These are phyloP conservation scores for Lathyrus oleraceus DNA, from an alignment of 306 rosid species.

Conservation along the genomic window DNA sequence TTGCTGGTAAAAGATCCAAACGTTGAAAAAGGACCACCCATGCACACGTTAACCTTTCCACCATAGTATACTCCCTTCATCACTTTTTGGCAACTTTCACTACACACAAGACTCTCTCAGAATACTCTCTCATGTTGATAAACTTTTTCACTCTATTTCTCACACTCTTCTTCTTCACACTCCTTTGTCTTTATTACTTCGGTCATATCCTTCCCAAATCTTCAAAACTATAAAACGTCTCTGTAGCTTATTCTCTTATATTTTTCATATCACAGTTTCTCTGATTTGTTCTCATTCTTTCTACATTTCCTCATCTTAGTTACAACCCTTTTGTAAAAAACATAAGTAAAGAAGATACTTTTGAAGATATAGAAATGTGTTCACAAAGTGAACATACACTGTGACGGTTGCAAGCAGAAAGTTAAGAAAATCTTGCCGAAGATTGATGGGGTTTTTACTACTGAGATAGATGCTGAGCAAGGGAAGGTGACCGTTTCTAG, in stretches of 20 bases:
- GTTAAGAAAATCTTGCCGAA: slow-evolving; percentile 91
- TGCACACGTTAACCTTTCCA: too few species aligned
- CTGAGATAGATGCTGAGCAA: slow-evolving; percentile 76
- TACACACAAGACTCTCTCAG: too few species aligned
- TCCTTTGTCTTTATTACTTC: slow-evolving; percentile 30
- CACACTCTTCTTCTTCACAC: slow-evolving; percentile 38
- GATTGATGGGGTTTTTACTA: slow-evolving; percentile 83
- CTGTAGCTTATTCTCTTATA: slow-evolving; percentile 14
- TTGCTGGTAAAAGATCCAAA: too few species aligned
- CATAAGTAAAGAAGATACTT: slow-evolving; percentile 87
- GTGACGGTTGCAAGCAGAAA: slow-evolving; percentile 88
- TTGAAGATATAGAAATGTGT: slow-evolving; percentile 91
- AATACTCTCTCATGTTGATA: too few species aligned
- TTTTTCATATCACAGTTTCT: slow-evolving; percentile 35
- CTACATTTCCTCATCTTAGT: slow-evolving; percentile 18
- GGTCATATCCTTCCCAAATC: slow-evolving; percentile 36
- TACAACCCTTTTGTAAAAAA: slow-evolving; percentile 33
- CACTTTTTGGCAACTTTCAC: too few species aligned
- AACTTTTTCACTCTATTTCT: slow-evolving; percentile 2
- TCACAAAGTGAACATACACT: slow-evolving; percentile 91
- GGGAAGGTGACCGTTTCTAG: slow-evolving; percentile 91
- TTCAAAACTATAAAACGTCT: slow-evolving; percentile 26
- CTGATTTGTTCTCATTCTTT: slow-evolving; percentile 45
- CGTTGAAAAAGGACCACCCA: too few species aligned
- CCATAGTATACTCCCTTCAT: too few species aligned